Base-by-base conservation (phyloP, 2,329 filamentous ascomycete species). In the Ophiostoma australiae region DNA sequence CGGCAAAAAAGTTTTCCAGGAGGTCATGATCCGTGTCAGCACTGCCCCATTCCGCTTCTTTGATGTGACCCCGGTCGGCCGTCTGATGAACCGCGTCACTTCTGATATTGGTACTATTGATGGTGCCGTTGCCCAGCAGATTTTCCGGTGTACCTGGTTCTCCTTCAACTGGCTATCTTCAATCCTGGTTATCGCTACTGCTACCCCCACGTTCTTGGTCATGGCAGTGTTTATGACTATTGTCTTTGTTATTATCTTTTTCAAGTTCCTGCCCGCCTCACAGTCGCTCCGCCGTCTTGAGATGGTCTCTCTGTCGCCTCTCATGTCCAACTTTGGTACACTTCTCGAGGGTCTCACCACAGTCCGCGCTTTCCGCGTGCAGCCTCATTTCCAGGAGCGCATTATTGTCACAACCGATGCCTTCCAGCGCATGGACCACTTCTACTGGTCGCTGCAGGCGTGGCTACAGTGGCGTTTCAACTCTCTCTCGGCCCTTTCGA, bases 381-480 rank as follows among this genome's bases (percentile, higher is more conserved):
- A 97, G 75, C 82, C 85, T 4, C 89, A 91, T 69, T 97, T 97
- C 76, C 92, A 96, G 77, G 86, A 89, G 73, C 86, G 89, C 69
- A 92, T 96, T 69, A 90, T 97, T 44, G 82, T 85, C 1, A 93
- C 93, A 0, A 93, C 93, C 0, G 93, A 97, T 77, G 89, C 89
- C 23, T 97, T 97, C 77, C 94, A 97, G 78, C 93, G 93, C 77
- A 95, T 97, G 86, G 94, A 97, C 76, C 94, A 97, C 78, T 97
- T 97, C 80, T 97, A 96, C 81, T 97, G 93, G 91, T 91, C 89
- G 72, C 84, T 96, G 63, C 92, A 96, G 74, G 88, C 89, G 8
- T 97, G 93, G 93, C 84, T 97, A 2, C 89, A 89, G 78, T 93
- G 91, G 76, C 88, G 93, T 15, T 94, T 95, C 71, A 90, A 92